Conservation (phyloP, 225 moss, liverwort and hornwort species). For the Neckera pumila region DNA sequence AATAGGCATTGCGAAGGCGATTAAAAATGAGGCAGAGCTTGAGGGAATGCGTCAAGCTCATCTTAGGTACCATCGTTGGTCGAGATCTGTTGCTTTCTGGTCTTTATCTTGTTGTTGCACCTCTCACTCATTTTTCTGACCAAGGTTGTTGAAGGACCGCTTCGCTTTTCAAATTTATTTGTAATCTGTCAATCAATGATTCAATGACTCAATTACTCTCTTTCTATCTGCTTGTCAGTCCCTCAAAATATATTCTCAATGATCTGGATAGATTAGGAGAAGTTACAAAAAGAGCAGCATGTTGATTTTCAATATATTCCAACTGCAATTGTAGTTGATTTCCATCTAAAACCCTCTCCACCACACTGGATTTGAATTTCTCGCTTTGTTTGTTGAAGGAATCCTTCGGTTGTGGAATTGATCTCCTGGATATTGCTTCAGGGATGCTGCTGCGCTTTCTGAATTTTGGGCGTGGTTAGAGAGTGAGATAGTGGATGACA, state of each 20-base stretch:
- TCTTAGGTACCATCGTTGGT: constrained; percentile 44
- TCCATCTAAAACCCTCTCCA: not conserved
- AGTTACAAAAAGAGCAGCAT: not conserved
- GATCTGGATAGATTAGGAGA: not conserved
- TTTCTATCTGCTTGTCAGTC: not conserved
- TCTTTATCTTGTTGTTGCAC: not conserved
- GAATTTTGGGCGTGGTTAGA: constrained; percentile 92
- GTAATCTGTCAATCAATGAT: not conserved
- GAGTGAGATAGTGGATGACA: constrained; percentile 52
- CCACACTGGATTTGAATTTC: not conserved
- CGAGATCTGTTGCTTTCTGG: not conserved
- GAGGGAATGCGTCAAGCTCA: constrained; percentile 99
- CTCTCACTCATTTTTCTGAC: not conserved
- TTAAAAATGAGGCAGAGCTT: constrained; percentile 89
- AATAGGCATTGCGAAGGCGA: constrained; percentile 65
- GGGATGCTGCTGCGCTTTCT: constrained; percentile 85
- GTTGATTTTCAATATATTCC: not conserved
- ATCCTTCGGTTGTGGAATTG: not conserved
- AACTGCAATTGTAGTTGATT: not conserved
- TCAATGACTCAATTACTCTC: not conserved
- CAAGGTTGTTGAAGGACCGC: not conserved
- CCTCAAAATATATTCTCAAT: not conserved
- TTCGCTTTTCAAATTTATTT: not conserved
- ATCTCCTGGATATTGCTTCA: constrained; percentile 20
- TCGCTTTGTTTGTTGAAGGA: not conserved